A percentile compares a stretch with the other conserved stretches of the same genome.
Conservation (phyloP, 75 land plant species). For the Ceratopteris richardii region DNA sequence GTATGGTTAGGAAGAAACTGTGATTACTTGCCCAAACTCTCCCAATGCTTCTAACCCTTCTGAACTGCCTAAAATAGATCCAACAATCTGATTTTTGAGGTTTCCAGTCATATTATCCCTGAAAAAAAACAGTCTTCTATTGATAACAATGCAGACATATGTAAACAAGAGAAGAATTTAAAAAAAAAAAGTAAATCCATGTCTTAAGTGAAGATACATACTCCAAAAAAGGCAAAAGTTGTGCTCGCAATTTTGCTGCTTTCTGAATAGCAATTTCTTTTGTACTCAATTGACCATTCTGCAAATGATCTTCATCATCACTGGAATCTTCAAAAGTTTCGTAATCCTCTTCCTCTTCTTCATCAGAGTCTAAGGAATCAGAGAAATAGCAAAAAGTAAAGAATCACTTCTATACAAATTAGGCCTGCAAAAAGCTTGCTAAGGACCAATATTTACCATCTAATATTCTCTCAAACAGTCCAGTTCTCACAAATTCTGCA, state of each 20-base stretch:
- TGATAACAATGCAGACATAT: too few species aligned
- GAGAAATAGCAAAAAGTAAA: background rate
- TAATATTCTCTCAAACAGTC: background rate
- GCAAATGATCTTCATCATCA: conserved; percentile 5
- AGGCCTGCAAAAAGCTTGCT: too few species aligned
- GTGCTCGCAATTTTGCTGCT: conserved; percentile 20
- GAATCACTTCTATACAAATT: background rate
- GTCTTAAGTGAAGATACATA: too few species aligned
- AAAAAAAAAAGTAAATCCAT: too few species aligned
- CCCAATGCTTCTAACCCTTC: too few species aligned
- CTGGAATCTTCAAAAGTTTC: conserved; percentile 14
- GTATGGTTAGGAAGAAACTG: too few species aligned
- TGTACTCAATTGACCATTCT: background rate
- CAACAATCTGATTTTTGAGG: too few species aligned
- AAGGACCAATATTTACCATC: background rate
- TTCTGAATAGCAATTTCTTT: conserved; percentile 19
- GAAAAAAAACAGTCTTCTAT: too few species aligned
- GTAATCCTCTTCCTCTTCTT: conserved; percentile 12
- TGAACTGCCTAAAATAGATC: too few species aligned
- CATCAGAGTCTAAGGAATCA: conserved; percentile 7
- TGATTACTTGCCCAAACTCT: too few species aligned
- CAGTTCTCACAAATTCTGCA: conserved; percentile 1
- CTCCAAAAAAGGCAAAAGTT: conserved; percentile 12
- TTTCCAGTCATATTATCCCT: too few species aligned
- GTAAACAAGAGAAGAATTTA: too few species aligned